Percentiles rank a stretch among this genome's conserved stretches.
phyloP scores from a whole-genome alignment of 2,329 filamentous ascomycete species.

The Diplodia mutila region DNA sequence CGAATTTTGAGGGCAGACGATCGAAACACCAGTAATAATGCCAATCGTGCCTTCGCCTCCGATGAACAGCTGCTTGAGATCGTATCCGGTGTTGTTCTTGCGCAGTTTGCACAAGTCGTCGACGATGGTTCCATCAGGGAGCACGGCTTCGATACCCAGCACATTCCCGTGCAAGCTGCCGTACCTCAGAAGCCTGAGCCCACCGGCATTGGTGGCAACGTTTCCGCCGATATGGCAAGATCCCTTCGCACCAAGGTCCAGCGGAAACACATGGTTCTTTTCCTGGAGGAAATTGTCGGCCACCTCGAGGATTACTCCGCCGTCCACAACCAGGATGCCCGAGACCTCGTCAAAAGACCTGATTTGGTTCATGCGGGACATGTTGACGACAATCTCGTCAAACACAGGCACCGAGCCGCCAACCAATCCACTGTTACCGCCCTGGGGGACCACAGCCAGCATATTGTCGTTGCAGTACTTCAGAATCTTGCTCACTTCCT shows the following conservation, averaged over 20 bases:
- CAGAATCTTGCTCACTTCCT: constrained; percentile 87
- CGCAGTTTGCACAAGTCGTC: constrained; percentile 85
- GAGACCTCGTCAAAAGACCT: constrained; percentile 91
- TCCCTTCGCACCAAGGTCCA: constrained; percentile 97
- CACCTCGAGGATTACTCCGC: constrained; percentile 86
- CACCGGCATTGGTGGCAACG: constrained; percentile 93
- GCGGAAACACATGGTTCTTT: constrained; percentile 84
- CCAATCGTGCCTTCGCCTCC: constrained; percentile 94
- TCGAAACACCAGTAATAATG: constrained; percentile 86
- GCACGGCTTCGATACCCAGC: constrained; percentile 87
- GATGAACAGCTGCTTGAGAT: constrained; percentile 95
- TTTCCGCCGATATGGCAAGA: constrained; percentile 97
- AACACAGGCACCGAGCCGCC: constrained; percentile 96
- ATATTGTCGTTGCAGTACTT: constrained; percentile 93
- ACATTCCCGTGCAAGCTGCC: constrained; percentile 93
- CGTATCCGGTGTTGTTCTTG: constrained; percentile 99
- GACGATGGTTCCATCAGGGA: constrained; percentile 90
- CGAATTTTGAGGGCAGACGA: constrained; percentile 85
- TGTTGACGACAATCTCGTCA: constrained; percentile 94
- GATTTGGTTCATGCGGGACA: constrained; percentile 87
- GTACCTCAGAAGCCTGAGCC: constrained; percentile 85
- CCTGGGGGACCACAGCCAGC: constrained; percentile 93
- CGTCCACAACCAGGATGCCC: constrained; percentile 86
- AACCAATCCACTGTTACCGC: constrained; percentile 94
- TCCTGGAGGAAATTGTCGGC: constrained; percentile 86